Percentiles rank a stretch among this genome's conserved stretches.
phyloP scores from a whole-genome alignment of 2,329 filamentous ascomycete species.

The Penicillium occitanis region DNA sequence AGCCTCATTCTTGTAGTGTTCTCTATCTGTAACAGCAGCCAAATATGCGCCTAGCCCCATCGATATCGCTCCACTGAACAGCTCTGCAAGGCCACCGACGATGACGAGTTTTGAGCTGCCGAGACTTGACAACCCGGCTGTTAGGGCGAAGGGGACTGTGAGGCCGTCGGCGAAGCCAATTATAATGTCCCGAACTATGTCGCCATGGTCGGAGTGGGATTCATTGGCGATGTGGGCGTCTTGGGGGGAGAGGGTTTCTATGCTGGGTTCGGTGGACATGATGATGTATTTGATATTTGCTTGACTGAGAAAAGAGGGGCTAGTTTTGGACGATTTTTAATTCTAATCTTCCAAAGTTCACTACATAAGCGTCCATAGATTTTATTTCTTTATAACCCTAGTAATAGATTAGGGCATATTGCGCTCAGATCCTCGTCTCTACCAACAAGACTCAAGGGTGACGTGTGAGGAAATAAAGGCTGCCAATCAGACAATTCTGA shows the following conservation, averaged over 20 bases:
- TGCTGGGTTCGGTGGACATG: constrained; percentile 4
- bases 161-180: constrained; percentile 72
- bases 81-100: constrained; percentile 67
- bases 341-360: not conserved
- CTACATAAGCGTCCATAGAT: not conserved
- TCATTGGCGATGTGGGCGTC: constrained; percentile 13
- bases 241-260: constrained; percentile 10
- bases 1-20: constrained; percentile 46
- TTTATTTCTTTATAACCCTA: not conserved
- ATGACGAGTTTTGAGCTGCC: constrained; percentile 62
- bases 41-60: constrained; percentile 72
- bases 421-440: not conserved
- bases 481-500: not conserved
- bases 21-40: constrained; percentile 47
- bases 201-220: constrained; percentile 10
- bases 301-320: too few relatives aligned
- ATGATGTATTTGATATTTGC: not conserved
- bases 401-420: not conserved
- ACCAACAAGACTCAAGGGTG: not conserved
- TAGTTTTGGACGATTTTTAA: not conserved
- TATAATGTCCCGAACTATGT: constrained; percentile 53
- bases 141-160: constrained; percentile 73
- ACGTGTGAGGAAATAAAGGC: not conserved
- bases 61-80: constrained; percentile 67
- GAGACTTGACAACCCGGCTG: constrained; percentile 60